Conservation (phyloP, 2,329 filamentous ascomycete genomes). For the Pseudopyrenochaeta lycopersici region DNA sequence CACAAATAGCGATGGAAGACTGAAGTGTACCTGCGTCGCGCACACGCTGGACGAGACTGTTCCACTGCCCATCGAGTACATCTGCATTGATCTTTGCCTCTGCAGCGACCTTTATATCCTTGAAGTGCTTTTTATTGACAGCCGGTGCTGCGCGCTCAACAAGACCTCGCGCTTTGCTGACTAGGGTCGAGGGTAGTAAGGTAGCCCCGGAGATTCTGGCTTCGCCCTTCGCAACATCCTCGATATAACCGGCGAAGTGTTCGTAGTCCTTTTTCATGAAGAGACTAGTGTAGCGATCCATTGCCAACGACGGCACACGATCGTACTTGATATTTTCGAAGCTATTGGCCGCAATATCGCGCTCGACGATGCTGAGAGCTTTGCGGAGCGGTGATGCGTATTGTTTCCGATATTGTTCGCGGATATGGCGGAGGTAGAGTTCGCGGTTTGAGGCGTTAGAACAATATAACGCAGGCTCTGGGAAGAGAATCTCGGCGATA, state of each 20-base stretch:
- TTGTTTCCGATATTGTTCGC: conserved; percentile 62
- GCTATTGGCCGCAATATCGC: conserved; percentile 57
- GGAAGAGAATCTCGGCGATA: conserved; percentile 65
- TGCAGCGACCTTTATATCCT: conserved; percentile 11
- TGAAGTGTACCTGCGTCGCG: conserved; percentile 63
- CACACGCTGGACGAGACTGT: conserved; percentile 65
- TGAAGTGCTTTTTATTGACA: background rate
- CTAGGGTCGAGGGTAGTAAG: conserved; percentile 62
- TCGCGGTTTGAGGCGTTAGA: conserved; percentile 53
- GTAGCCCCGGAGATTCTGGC: conserved; percentile 65
- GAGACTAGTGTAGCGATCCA: conserved; percentile 61
- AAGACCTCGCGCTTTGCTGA: conserved; percentile 40
- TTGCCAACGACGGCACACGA: conserved; percentile 65
- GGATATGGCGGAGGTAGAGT: conserved; percentile 63
- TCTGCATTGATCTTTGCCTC: conserved; percentile 42
- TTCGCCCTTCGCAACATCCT: conserved; percentile 59
- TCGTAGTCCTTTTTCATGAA: conserved; percentile 63
- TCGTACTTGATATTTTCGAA: conserved; percentile 65
- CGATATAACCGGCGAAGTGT: conserved; percentile 61
- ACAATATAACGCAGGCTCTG: conserved; percentile 44
- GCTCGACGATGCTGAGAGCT: conserved; percentile 63
- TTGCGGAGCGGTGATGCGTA: conserved; percentile 63
- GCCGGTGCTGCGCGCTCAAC: too few relatives aligned
- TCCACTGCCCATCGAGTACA: conserved; percentile 64
- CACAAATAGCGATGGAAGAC: conserved; percentile 65